Conservation (phyloP, 2,329 filamentous ascomycete species). For the Pezicula radicicola region DNA sequence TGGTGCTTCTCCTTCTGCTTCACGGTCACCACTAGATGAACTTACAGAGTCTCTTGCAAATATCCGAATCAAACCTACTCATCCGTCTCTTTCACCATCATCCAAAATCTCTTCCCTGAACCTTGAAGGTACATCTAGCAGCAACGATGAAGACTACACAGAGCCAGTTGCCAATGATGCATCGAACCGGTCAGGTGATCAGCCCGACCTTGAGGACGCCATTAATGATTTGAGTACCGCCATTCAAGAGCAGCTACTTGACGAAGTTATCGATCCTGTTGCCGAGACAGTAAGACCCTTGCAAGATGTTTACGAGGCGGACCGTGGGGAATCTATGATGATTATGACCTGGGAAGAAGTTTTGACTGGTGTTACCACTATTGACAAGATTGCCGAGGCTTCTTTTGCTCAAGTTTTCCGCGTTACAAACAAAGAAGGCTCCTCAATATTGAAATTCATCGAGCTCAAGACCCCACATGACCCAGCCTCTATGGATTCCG, state of each 20-base stretch:
- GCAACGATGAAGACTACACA: too few species aligned
- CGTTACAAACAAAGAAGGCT: constrained; percentile 54
- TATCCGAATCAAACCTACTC: too few species aligned
- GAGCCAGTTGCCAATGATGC: too few species aligned
- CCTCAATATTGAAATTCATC: constrained; percentile 64
- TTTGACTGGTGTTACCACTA: constrained; percentile 47
- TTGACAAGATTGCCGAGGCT: constrained; percentile 64
- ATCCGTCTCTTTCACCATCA: too few species aligned
- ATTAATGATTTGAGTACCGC: too few species aligned
- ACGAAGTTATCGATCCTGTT: neutral
- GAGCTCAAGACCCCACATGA: constrained; percentile 52
- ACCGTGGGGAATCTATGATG: constrained; percentile 8
- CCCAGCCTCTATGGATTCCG: constrained; percentile 9
- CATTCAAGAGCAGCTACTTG: neutral
- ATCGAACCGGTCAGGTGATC: too few species aligned
- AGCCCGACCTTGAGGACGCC: too few species aligned
- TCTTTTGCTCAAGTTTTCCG: constrained; percentile 66
- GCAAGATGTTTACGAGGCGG: constrained; percentile 12
- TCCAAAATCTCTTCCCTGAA: too few species aligned
- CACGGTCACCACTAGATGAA: too few species aligned
- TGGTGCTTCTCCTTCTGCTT: too few species aligned
- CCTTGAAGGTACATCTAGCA: too few species aligned
- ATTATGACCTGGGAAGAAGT: constrained; percentile 51
- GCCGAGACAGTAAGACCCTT: constrained; percentile 14
- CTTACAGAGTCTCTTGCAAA: too few species aligned